Evolutionary conservation across 306 rosid genomes (phyloP), one percentile per base, ranked within the genome.

Genomic region (Glycine soja): DNA sequence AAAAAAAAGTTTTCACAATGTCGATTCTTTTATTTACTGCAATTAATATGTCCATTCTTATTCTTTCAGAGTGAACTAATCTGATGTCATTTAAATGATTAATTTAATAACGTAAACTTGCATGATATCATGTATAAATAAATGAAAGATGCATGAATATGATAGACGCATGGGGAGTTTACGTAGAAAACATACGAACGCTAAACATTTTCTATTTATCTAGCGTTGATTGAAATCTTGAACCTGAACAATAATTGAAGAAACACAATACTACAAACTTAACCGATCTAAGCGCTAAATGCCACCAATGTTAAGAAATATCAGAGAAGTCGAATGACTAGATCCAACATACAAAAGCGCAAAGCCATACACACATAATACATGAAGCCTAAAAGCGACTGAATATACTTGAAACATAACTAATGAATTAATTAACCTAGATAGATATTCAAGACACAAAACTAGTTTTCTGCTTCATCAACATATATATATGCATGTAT

Each of bases 301-400:
- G 58, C 53, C 11, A 36, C 15, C 4, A 32, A 15, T 6, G 14
- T 3, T 14, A 16, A 13, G 10, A 11, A 50, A 43, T 12, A 36
- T 36, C 34, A 54, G 48, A 65, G 56, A 72, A 66, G 16, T n/a
- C n/a, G 14, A 78, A 34, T 61, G 7, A 9, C 12, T 30, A 47
- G 14, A 71, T 67, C 75, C 24, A 68, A 12, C 72, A 4, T 36
- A 66, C n/a, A 43, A n/a, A 76, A 56, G 24, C 51, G 75, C 63
- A 42, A 8, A 32, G 5, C 18, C 43, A 77, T 51, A 50, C 34
- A 66, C 24, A 64, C 24, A 3, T 36, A 36, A 1, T 4, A 30
- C 64, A 40, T 0, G 47, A 50, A n/a, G 2, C 9, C 32, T n/a
- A 1, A 78, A 56, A 10, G 2, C 13, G 1, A 53, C 15, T 9